Base-by-base conservation (phyloP, 305 asterid genomes). In the Fraxinus platypoda region DNA sequence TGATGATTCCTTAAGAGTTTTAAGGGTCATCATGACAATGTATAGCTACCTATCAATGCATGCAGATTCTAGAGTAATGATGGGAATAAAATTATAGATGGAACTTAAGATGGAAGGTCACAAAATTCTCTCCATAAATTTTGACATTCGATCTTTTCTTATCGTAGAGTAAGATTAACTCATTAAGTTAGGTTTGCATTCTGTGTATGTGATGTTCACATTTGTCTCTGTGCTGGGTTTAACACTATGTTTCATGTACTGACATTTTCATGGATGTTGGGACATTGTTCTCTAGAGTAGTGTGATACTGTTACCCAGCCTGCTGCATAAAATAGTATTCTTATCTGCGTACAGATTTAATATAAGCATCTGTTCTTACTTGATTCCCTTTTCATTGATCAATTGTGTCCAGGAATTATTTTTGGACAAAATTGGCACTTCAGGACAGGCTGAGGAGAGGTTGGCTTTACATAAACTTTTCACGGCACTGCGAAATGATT, bases 371-470 rank as follows among this genome's bases (percentile, higher is more conserved):
- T 64, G 70, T 70, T 46, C 59, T 41, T 21, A 52, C 74, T 68
- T 25, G 21, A 34, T 21, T 84, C 84, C 62, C 4, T 76, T 83
- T 86, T 84, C 85, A 76, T 23, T 79, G 83, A 74, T 87, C 76
- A 79, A 77, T 81, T 83, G 77, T 82, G 72, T 74, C 52, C 94
- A 95, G 98, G 98, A 92, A 83, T 79, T 95, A 76, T 87, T 95
- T 78, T 73, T 92, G 90, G 88, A 90, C 75, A 88, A 88, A 86
- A 84, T 87, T 83, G 94, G 87, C 66, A 83, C 86, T 79, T 89
- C 86, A 8, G 94, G 86, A 83, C 86, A 77, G 78, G 89, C 87
- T 68, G 87, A 83, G 82, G 89, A 84, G 88, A 91, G 96, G 97
- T 93, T 81, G 85, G 87, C 31, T 84, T 81, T 84, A 86, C 77